Percentiles rank a stretch among this genome's conserved stretches.
phyloP scores from a whole-genome alignment of 2,329 filamentous ascomycete genomes.

The Fusarium sp. region DNA sequence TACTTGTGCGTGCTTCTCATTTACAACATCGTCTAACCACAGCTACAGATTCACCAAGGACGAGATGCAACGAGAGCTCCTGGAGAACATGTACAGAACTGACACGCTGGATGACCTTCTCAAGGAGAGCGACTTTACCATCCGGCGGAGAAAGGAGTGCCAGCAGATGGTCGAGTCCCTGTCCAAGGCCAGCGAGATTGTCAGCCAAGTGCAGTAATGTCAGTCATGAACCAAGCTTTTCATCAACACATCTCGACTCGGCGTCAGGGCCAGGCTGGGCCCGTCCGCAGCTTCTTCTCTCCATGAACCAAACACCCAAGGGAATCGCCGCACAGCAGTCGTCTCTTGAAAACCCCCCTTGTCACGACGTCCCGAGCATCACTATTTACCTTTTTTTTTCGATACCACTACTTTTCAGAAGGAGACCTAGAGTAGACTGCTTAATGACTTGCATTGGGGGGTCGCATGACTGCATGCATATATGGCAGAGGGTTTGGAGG shows the following conservation, averaged over 20 bases:
- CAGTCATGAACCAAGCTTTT: slow-evolving; percentile 20
- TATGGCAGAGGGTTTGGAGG: slow-evolving; percentile 10
- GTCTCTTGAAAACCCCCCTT: slow-evolving; percentile 10
- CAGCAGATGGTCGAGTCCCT: slow-evolving; percentile 99
- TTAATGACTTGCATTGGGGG: slow-evolving; percentile 45
- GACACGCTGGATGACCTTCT: slow-evolving; percentile 92
- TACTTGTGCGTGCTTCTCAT: slow-evolving; percentile 41
- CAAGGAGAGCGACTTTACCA: slow-evolving; percentile 97
- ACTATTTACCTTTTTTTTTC: slow-evolving; percentile 45
- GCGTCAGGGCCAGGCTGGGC: slow-evolving; percentile 22
- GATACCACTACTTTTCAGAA: slow-evolving; percentile 52
- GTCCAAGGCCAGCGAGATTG: slow-evolving; percentile 91
- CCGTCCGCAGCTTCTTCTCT: slow-evolving; percentile 22
- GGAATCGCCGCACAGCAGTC: slow-evolving; percentile 21
- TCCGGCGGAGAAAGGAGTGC: slow-evolving; percentile 95
- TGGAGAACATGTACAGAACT: slow-evolving; percentile 96
- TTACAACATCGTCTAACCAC: slow-evolving; percentile 33
- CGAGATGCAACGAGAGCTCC: slow-evolving; percentile 96
- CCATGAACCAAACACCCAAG: slow-evolving; percentile 16
- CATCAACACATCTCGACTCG: slow-evolving; percentile 27
- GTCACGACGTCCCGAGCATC: slow-evolving; percentile 34
- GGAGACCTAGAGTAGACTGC: slow-evolving; percentile 51
- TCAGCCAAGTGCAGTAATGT: slow-evolving; percentile 77
- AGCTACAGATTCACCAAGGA: slow-evolving; percentile 85
- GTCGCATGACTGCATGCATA: slow-evolving; percentile 28